Base-by-base conservation (phyloP, 2,329 filamentous ascomycete species). In the Xylariaceae sp. region DNA sequence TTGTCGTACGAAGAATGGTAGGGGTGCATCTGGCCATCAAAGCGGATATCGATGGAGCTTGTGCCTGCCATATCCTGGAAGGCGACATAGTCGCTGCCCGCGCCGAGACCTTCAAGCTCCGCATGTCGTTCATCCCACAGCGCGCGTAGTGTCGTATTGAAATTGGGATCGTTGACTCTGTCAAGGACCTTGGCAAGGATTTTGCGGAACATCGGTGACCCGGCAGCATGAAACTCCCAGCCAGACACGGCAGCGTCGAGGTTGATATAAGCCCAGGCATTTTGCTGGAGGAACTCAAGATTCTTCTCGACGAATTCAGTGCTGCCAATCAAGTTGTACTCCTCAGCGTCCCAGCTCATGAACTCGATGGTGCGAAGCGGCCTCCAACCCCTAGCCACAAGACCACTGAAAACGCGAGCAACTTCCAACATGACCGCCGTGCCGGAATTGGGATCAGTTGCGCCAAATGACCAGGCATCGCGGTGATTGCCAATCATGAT, bases 341-440 rank as follows among this genome's bases (percentile, higher is more conserved):
- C 91, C 65, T 89, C 89, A 3, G 85, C 95, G 72, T 99, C 95
- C 95, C 95, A 99, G 32, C 91, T 96, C 69, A 93, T 92, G 73
- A 99, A 98, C 71, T 96, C 90, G 62, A 99, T 96, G 2, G 91
- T 96, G n/a, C 95, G 88, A 16, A 96, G 79, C 1, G 95, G 95
- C 21, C 90, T 84, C 95, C 95, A 99, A 50, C 93, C 93, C 54
- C 86, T 84, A 16, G 80, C 74, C 20, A 87, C 80, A 16, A 98
- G 82, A 61, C 91, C 86, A 41, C 92, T 91, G 66, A 99, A 90
- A 47, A 96, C 86, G 44, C 89, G 87, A 20, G 90, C 87, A 55
- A 98, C 81, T 75, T 99, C 95, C 51, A 98, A 82, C 81, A 99
- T 89, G 41, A 98, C 82, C 4, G 93, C 93, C 0, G 92, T 96